phyloP scores from a whole-genome alignment of 768 basidiomycete genomes.

The Trametes coccinea region DNA sequence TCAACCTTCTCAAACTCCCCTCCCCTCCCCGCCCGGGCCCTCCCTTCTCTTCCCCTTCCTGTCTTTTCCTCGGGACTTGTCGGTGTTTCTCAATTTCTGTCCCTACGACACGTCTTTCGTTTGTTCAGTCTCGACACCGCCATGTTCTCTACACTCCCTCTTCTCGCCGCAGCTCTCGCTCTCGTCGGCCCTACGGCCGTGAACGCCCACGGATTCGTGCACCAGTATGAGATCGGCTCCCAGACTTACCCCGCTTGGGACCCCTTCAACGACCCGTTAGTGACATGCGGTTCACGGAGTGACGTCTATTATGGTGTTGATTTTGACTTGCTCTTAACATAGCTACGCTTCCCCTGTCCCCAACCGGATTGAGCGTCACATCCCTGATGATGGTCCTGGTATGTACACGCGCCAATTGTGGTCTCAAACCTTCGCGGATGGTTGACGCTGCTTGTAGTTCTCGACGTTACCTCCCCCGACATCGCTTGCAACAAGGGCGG shows the following conservation, averaged over 20 bases:
- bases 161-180: conserved; percentile 9
- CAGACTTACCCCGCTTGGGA: conserved; percentile 29
- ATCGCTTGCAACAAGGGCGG: conserved; percentile 48
- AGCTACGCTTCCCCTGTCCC: conserved; percentile 30
- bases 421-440: not conserved
- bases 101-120: conserved; percentile 19
- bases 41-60: conserved; percentile 10
- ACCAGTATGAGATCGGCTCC: conserved; percentile 21
- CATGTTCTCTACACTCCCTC: conserved; percentile 17
- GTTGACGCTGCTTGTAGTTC: conserved; percentile 14
- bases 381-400: conserved; percentile 36
- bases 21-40: not conserved
- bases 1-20: conserved; percentile 15
- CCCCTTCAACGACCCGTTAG: conserved; percentile 33
- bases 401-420: conserved; percentile 5
- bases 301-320: not conserved
- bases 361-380: conserved; percentile 30
- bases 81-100: conserved; percentile 17
- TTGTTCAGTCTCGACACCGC: conserved; percentile 11
- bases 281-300: not conserved
- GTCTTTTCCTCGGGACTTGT: conserved; percentile 7
- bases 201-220: conserved; percentile 30
- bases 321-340: not conserved
- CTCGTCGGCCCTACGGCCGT: conserved; percentile 21
- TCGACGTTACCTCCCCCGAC: conserved; percentile 35